These are phyloP conservation scores for Chlorokybus atmophyticus DNA, from an alignment of 139 green algal species.

Conservation along the genomic window DNA sequence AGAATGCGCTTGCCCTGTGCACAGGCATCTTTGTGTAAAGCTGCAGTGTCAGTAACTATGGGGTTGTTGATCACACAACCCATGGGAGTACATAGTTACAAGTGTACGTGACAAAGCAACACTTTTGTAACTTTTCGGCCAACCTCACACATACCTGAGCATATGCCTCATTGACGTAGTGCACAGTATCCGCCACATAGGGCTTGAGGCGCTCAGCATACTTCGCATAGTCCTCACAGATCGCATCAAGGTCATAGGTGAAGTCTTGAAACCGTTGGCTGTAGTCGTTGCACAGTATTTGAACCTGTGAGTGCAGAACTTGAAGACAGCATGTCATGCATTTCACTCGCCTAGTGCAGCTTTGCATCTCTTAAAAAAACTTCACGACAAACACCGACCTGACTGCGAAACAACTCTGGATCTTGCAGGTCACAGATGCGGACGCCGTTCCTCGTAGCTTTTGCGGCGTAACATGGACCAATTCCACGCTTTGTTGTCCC, in stretches of 20 bases:
- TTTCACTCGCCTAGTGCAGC: too few relatives aligned
- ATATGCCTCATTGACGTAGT: constrained; percentile 37
- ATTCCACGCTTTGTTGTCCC: constrained; percentile 97
- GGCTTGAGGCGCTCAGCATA: constrained; percentile 44
- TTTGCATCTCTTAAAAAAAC: too few relatives aligned
- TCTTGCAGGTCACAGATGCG: constrained; percentile 73
- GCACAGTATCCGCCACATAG: constrained; percentile 63
- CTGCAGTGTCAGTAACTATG: too few relatives aligned
- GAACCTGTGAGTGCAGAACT: background rate
- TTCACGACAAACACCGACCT: too few relatives aligned
- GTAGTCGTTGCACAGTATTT: background rate
- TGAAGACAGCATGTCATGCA: background rate
- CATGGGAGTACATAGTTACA: too few relatives aligned
- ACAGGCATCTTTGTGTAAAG: too few relatives aligned
- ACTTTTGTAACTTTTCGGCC: too few relatives aligned
- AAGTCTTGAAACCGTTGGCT: background rate
- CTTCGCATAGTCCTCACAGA: constrained; percentile 36
- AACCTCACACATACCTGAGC: constrained; percentile 7
- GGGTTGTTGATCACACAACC: too few relatives aligned
- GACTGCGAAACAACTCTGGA: constrained; percentile 19
- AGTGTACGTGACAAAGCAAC: too few relatives aligned
- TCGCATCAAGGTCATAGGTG: constrained; percentile 31
- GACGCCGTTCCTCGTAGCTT: constrained; percentile 82
- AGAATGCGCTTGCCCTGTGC: constrained; percentile 84
- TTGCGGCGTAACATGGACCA: constrained; percentile 87